Base-by-base conservation (phyloP, 352 stramenopile genomes). In the Phytophthora ohioensis region DNA sequence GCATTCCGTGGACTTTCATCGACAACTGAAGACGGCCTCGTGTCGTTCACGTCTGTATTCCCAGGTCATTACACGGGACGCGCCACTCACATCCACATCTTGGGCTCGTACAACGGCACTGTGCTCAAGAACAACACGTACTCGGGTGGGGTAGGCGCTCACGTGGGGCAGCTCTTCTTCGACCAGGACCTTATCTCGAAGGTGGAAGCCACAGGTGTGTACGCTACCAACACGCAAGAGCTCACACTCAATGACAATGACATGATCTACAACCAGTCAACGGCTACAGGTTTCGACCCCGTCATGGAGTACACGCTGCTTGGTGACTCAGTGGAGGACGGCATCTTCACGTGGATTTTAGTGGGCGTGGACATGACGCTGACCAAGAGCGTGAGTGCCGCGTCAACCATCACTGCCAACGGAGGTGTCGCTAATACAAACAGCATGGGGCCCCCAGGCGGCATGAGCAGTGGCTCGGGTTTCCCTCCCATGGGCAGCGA, bases 61-160 rank as follows among this genome's bases (percentile, higher is more conserved):
- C 58, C 69, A 6, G 70, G 58, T 7, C 64, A 77, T 31, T 77
- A 77, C 70, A 77, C 54, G 10, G 52, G 57, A 15, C 70, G 70
- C n/a, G 46, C 70, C 17, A 74, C 64, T 27, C 64, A 77, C 58
- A 71, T 77, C 15, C 70, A 77, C 31, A 58, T 77, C 11, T 36
- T 71, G 31, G 70, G 64, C 9, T 69, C 58, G 31, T 77, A 77
- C 70, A 74, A 71, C 32, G 64, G 64, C 35, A 74, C 64, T 1
- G 52, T 73, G 46, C 65, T 77, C 9, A 66, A 62, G 31, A 73
- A 76, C 64, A 69, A 73, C 34, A 73, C 69, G 47, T 77, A 77
- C 35, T 60, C 64, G 27, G 64, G 58, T 54, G 63, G 68, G 9
- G 61, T 68, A 17, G 68, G 60, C 2, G 63, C 55, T 49, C 68